Evolutionary conservation across 768 basidiomycete species (phyloP), one percentile per base, ranked within the genome.

Genomic region (Leucogyrophana mollusca): DNA sequence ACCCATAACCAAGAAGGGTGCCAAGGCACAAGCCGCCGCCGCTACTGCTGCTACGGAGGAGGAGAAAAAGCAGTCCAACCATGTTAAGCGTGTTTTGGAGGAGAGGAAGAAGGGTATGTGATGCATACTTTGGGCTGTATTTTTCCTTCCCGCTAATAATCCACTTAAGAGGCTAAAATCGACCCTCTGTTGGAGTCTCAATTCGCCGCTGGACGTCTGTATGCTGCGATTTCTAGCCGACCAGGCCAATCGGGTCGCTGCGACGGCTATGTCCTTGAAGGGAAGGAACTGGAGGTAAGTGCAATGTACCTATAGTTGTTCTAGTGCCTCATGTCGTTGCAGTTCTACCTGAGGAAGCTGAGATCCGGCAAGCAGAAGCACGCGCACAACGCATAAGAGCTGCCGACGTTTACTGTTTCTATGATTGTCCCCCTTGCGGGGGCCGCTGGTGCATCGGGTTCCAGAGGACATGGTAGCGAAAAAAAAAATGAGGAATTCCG

Each of bases 251-350:
- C 84, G 46, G 96, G 96, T 22, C 93, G 96, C 56, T 85, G 88
- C 47, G 96, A 99, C 68, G 96, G 96, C 43, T 97, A 98, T 73
- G 76, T 99, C 53, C 83, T 99, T 44, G 96, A 99, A 78, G 96
- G 96, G 64, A 94, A 91, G 74, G 96, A 99, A 70, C 85, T 98
- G 46, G 94, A 98, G 81, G 93, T 95, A 54, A 41, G 79, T 64
- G 16, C 20, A 25, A 9, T 25, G 20, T 9, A 10, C 18, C 24
- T 4, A 13, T 23, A 34, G 23, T 32, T 48, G 44, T 47, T 40
- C 38, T 43, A 40, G 56, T 65, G 51, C 61, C 55, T 62, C 23
- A 57, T 54, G 38, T 35, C 37, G 52, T 27, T 54, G 9, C 56
- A 94, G 90, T 96, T 97, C 76, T 96, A 95, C 78, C 71, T 93